Evolutionary conservation across 2,329 filamentous ascomycete genomes (phyloP), one percentile per base, ranked within the genome.

Genomic region (Graphilbum sp.): DNA sequence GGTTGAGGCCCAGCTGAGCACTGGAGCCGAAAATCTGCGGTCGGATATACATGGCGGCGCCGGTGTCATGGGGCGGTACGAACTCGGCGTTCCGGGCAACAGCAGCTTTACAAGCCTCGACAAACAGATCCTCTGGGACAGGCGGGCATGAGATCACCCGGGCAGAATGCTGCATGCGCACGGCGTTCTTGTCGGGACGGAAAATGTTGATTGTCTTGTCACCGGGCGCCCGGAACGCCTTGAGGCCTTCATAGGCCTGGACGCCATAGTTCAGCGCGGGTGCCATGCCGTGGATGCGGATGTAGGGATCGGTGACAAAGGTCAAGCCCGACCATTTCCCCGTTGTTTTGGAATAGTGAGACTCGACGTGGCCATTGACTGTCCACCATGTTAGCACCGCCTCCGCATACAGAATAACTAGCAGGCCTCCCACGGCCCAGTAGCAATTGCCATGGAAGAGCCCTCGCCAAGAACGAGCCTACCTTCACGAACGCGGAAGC

Each of bases 221-320:
- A 41, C 69, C 64, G 16, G 85, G 81, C 3, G 69, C 66, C 45
- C 88, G 85, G 70, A 95, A 95, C 39, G 88, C 87, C 61, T 96
- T 96, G 56, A 96, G 75, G n/a, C 90, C 90, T 58, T 98, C 90
- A 66, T 93, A 98, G 51, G 85, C 88, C 63, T 96, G 90, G 55
- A 94, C 86, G 41, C 88, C 86, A 58, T 98, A 98, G 69, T 98
- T 98, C 47, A 96, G 73, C 32, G 76, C 88, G 0, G 90, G 87
- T 0, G 87, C 79, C 83, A 98, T 90, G 58, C 88, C 90, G 60
- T 96, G 88, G 54, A 96, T 76, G 47, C 78, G 77, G 50, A 96
- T 73, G 64, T 71, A 87, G 7, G 88, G 88, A 50, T 88, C 83
- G 43, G 73, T 61, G 43, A 95, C 75, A 61, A 93, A 93, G 45